Base-by-base conservation (phyloP, 2,329 filamentous ascomycete species). In the Pseudovirgaria hyperparasitica region DNA sequence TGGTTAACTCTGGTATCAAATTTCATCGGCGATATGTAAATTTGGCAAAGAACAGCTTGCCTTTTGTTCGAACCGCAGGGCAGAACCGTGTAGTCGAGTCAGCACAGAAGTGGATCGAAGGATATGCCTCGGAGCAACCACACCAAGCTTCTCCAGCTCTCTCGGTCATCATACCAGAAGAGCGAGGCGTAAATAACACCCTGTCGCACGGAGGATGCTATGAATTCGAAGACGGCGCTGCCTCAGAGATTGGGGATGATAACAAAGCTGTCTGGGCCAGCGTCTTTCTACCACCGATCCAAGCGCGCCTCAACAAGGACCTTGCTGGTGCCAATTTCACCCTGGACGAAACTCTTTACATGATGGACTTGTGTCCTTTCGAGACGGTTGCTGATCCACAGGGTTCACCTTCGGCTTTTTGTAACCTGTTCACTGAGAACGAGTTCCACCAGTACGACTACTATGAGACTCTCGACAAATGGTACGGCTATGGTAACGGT, bases 341-440 rank as follows among this genome's bases (percentile, higher is more conserved):
- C 3, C 46, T 62, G 9, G 44, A 58, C 1, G 74, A 87, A 18
- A 70, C 74, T 1, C 60, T 85, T 30, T 69, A 67, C 31, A 49
- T 94, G 18, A 93, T 94, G 84, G 84, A 93, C 42, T 62, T 93
- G 33, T 94, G 86, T 44, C 76, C 86, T 0, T 93, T 84, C 55
- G 68, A 78, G 39, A 87, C 82, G 0, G 72, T 92, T n/a, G 62
- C 70, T 5, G 45, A 54, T 0, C 55, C 65, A 3, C 67, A 59
- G 4, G 63, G 54, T 11, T 48, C 46, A 4, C 49, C 77, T 7
- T 84, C 82, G 0, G 58, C 62, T 0, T 92, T 93, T 55, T 94
- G 86, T 53, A 47, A 50, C 9, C 61, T 93, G 15, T 93, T 93
- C 56, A 75, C 70, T 0, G 48, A 63, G 9, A 51, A 66, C 1